Conservation (phyloP, 2,329 filamentous ascomycete species). For the Lomentospora prolificans region DNA sequence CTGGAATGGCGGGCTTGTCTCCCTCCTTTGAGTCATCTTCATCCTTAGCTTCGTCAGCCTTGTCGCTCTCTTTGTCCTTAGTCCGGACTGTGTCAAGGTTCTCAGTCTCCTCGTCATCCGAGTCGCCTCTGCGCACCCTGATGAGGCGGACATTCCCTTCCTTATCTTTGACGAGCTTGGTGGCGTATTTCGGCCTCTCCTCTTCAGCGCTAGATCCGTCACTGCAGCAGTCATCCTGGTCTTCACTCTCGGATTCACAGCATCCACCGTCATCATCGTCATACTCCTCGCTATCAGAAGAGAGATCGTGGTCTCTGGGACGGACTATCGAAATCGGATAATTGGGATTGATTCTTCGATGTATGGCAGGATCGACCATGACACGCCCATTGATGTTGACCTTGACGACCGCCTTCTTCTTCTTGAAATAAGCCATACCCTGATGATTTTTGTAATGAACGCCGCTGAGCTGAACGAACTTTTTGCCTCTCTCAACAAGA, state of each 20-base stretch:
- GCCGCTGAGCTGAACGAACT: conserved; percentile 70
- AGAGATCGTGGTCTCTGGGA: conserved; percentile 56
- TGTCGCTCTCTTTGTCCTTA: neutral
- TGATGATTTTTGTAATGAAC: conserved; percentile 77
- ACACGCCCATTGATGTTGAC: conserved; percentile 79
- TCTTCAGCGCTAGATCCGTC: conserved; percentile 11
- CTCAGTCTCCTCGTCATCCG: conserved; percentile 28
- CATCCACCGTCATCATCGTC: conserved; percentile 29
- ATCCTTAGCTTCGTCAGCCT: neutral
- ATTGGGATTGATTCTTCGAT: conserved; percentile 78
- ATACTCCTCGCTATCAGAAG: conserved; percentile 39
- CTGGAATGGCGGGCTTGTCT: conserved; percentile 24
- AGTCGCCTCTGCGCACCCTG: conserved; percentile 19
- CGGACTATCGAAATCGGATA: conserved; percentile 69
- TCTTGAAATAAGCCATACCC: conserved; percentile 77
- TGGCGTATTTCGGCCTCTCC: conserved; percentile 34
- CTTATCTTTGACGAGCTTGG: conserved; percentile 40
- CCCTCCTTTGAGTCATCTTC: neutral
- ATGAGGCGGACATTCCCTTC: conserved; percentile 27
- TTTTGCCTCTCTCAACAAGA: conserved; percentile 72
- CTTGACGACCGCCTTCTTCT: conserved; percentile 64
- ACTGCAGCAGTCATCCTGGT: conserved; percentile 20
- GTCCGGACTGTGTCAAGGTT: conserved; percentile 44
- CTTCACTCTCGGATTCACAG: conserved; percentile 29
- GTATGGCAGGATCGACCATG: conserved; percentile 78